A percentile compares a stretch with the other conserved stretches of the same genome.
phyloP scores from a whole-genome alignment of 805 yeast species.

The Saccharomycopsis synnaedendra region DNA sequence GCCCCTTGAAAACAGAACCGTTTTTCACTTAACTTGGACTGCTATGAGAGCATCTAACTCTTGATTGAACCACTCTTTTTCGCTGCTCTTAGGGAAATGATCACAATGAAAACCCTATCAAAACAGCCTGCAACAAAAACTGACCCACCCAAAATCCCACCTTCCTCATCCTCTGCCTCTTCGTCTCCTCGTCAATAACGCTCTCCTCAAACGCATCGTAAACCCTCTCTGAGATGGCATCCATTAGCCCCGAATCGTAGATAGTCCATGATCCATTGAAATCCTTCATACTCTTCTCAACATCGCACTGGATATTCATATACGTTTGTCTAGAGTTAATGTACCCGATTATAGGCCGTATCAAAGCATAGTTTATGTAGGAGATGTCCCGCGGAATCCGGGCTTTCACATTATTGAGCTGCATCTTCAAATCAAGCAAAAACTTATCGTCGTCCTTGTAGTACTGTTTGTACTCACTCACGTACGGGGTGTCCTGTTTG shows the following conservation, averaged over 20 bases:
- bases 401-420: constrained; percentile 79
- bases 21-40: too few relatives aligned
- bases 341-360: constrained; percentile 91
- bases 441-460: constrained; percentile 37
- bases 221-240: constrained; percentile 78
- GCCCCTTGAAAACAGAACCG: too few relatives aligned
- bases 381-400: constrained; percentile 83
- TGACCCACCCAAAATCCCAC: constrained; percentile 93
- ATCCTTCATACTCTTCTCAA: constrained; percentile 68
- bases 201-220: constrained; percentile 85
- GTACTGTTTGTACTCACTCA: constrained; percentile 8
- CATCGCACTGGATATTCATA: constrained; percentile 76
- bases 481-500: constrained; percentile 14
- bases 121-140: constrained; percentile 63
- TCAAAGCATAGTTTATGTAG: constrained; percentile 84
- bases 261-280: constrained; percentile 96
- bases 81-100: too few relatives aligned
- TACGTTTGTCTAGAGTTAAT: constrained; percentile 84
- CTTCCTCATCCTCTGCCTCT: constrained; percentile 60
- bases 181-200: constrained; percentile 76
- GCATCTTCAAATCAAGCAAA: constrained; percentile 68
- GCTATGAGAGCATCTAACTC: too few relatives aligned
- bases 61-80: too few relatives aligned
- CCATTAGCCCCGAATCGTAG: constrained; percentile 84
- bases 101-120: constrained; percentile 40